A percentile compares a stretch with the other conserved stretches of the same genome.
Evolutionary conservation across 2,329 filamentous ascomycete genomes (phyloP).

Genomic region (Cordyceps cicadae): DNA sequence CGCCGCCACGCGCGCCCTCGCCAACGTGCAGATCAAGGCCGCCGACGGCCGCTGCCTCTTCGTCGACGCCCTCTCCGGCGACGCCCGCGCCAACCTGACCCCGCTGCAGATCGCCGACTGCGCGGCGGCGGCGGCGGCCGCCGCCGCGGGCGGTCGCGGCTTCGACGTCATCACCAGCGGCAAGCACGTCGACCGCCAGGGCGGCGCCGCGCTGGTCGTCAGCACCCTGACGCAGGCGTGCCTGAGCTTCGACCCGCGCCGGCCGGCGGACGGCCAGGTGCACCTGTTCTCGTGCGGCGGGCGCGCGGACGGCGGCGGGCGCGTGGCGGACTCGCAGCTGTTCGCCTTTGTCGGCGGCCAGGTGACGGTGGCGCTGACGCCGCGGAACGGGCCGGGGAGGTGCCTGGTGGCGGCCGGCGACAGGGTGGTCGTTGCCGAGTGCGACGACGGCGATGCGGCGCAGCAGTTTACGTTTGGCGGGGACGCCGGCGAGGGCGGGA

Average conservation of each 20-base stretch:
- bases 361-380: conserved; percentile 36
- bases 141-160: conserved; percentile 29
- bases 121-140: too few relatives aligned
- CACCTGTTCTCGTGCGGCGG: conserved; percentile 52
- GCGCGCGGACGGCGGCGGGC: conserved; percentile 44
- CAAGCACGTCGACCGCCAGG: conserved; percentile 39
- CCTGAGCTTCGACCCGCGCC: conserved; percentile 48
- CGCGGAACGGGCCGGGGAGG: conserved; percentile 29
- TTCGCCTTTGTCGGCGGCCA: conserved; percentile 37
- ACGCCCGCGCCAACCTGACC: conserved; percentile 40
- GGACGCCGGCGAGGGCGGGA: not conserved
- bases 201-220: conserved; percentile 42
- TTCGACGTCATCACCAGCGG: conserved; percentile 43
- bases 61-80: conserved; percentile 38
- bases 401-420: conserved; percentile 40
- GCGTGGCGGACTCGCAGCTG: conserved; percentile 43
- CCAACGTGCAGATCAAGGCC: conserved; percentile 36
- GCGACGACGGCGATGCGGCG: conserved; percentile 28
- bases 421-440: conserved; percentile 34
- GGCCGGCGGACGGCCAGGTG: conserved; percentile 42
- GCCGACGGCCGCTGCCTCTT: conserved; percentile 37
- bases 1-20: conserved; percentile 35
- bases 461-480: conserved; percentile 34
- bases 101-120: conserved; percentile 38
- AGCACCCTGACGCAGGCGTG: conserved; percentile 51